These are phyloP conservation scores for Aureobasidium mangrovei DNA, from an alignment of 2,329 filamentous ascomycete species.

Conservation along the genomic window DNA sequence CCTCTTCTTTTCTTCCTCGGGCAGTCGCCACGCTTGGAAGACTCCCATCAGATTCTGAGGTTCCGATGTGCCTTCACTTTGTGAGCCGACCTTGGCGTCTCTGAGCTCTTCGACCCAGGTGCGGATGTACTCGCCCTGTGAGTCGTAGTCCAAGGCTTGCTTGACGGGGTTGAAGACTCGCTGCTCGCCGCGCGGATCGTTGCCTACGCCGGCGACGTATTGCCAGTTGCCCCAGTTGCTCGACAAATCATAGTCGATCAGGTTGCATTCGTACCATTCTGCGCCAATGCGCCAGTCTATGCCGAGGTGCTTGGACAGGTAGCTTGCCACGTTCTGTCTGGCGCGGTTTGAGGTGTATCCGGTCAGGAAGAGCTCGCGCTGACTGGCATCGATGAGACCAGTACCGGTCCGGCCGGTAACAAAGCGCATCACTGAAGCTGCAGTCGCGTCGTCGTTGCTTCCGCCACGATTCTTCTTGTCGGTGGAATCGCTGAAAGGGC, in stretches of 20 bases:
- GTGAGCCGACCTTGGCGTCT: slow-evolving; percentile 31
- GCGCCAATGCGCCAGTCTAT: slow-evolving; percentile 76
- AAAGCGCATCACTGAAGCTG: slow-evolving; percentile 45
- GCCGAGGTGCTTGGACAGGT: slow-evolving; percentile 61
- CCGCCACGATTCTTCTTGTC: slow-evolving; percentile 35
- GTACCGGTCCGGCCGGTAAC: slow-evolving; percentile 62
- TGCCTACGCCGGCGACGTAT: slow-evolving; percentile 70
- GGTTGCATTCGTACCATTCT: slow-evolving; percentile 70
- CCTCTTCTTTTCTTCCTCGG: slow-evolving; percentile 47
- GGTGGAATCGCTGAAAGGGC: slow-evolving; percentile 24
- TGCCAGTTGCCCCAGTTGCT: slow-evolving; percentile 68
- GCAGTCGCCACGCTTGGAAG: slow-evolving; percentile 63
- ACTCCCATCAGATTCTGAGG: slow-evolving; percentile 44
- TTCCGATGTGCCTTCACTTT: slow-evolving; percentile 14
- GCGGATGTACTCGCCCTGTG: slow-evolving; percentile 59
- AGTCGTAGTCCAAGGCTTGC: slow-evolving; percentile 70
- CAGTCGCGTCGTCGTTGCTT: slow-evolving; percentile 34
- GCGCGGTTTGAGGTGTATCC: slow-evolving; percentile 72
- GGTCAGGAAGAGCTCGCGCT: slow-evolving; percentile 64
- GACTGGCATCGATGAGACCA: slow-evolving; percentile 67
- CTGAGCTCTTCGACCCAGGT: slow-evolving; percentile 63
- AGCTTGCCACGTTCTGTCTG: slow-evolving; percentile 67
- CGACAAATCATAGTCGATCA: slow-evolving; percentile 67
- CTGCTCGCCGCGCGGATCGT: slow-evolving; percentile 62
- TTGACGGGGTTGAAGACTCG: slow-evolving; percentile 78